Base-by-base conservation (phyloP, 345 rosid species). In the Eucalyptus coolabah region DNA sequence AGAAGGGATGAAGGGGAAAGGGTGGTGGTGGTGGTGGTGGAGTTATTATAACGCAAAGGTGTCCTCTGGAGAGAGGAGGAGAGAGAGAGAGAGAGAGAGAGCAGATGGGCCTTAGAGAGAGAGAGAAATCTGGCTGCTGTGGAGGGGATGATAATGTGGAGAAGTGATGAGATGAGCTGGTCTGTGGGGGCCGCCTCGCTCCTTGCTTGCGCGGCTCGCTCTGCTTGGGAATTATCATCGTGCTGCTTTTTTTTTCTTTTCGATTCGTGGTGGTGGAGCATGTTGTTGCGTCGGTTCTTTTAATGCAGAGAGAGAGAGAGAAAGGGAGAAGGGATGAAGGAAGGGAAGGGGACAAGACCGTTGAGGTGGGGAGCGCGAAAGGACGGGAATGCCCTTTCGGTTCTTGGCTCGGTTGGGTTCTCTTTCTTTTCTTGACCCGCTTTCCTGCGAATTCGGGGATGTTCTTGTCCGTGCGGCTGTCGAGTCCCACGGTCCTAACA, bases 41-140 rank as follows among this genome's bases (percentile, higher is more conserved):
- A 63, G 83, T 89, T 86, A 86, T 89, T 86, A 63, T 89, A 89
- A 89, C 47, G 67, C 90, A 65, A 86, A 51, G 63, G 34, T 65
- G 77, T 16, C 40, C 18, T 42, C 17, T 18, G 6, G 42, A 82
- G 40, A 69, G 26, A 77, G 86, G 16, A 51, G 23, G 47, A 45
- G 44, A 40, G n/a, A n/a, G n/a, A n/a, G n/a, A 42, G 54, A 50
- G 56, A 19, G 16, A 77, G 89, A 65, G 86, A 65, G n/a, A 50
- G 90, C 28, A 5, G 87, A 63, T 54, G 56, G 56, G 56, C 0
- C 9, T 8, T 49, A 4, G 6, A 87, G 34, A 67, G 32, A 24
- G 81, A 49, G 89, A 49, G 50, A 86, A 34, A 86, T 85, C 51
- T 13, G 88, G 51, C 49, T 63, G 34, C 32, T 28, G 69, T 6